Evolutionary conservation across 2,329 filamentous ascomycete species (phyloP), one percentile per base, ranked within the genome.

Genomic region (Diaporthe ilicicola): DNA sequence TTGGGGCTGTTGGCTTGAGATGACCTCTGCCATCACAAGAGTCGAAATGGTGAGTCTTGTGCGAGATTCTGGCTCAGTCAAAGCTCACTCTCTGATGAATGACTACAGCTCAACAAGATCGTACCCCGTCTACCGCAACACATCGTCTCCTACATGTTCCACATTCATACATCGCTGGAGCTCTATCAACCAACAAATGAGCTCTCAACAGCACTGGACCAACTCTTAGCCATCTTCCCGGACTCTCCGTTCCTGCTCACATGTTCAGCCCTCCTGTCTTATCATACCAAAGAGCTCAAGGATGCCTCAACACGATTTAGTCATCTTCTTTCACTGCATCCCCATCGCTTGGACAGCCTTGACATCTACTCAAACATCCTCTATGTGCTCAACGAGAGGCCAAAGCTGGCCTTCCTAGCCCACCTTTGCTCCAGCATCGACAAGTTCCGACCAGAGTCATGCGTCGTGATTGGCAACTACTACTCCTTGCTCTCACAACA

Each of bases 311-410:
- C 91, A 83, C 83, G 91, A 81, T 86, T 97, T 69, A 92, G 96
- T 74, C 92, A 94, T 74, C 86, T 95, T 50, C 88, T 99, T 19
- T 93, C 97, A 37, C 88, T 90, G 6, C 89, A 92, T 87, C 83
- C 90, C 75, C 84, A 92, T 84, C 80, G 96, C 8, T 89, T 99
- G 22, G 96, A 99, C 79, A 93, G 93, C 3, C 87, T 99, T 22
- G 96, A 99, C 77, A 93, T 97, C 78, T 99, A 98, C 81, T 98
- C 95, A 44, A 99, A 99, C 77, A 97, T 98, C 24, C 89, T 99
- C 17, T 98, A 98, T 79, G 95, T 99, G 37, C 92, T 98, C 85
- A 92, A 93, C 53, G 86, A 93, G 73, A 89, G 95, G 12, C 94
- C 96, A 0, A 97, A 97, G 78, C 87, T 99, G 27, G 95, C 95